These are phyloP conservation scores for Apophysomyces ossiformis DNA, from an alignment of 371 early-diverging fungal species.

Conservation along the genomic window DNA sequence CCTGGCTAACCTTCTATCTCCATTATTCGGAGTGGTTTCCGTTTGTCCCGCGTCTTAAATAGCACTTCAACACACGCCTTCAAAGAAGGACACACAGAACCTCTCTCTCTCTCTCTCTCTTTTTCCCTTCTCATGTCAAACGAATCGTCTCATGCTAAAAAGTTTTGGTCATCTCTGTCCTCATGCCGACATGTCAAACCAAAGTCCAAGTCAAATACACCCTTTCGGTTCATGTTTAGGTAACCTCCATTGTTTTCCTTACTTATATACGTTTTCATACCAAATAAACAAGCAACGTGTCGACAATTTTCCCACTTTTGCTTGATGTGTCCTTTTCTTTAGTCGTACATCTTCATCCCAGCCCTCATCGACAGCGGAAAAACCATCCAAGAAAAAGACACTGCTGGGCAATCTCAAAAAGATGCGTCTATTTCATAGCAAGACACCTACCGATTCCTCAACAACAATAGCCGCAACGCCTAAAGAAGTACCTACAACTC, in stretches of 20 bases:
- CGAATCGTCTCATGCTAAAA: background rate
- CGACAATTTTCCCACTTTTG: too few species aligned
- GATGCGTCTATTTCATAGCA: background rate
- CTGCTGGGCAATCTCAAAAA: background rate
- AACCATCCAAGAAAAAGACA: background rate
- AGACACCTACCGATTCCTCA: background rate
- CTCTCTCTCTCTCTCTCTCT: too few species aligned
- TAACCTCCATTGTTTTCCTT: background rate
- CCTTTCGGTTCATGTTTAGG: conserved; percentile 5
- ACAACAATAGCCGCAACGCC: background rate
- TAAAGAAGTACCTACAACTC: background rate
- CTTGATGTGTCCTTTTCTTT: background rate
- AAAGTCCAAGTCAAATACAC: background rate
- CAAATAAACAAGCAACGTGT: background rate
- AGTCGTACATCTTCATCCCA: conserved; percentile 1
- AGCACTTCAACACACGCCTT: background rate
- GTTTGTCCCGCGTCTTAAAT: conserved; percentile 4
- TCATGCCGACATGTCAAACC: background rate
- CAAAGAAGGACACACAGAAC: background rate
- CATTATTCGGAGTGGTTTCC: conserved; percentile 3
- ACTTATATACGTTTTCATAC: background rate
- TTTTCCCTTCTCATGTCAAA: background rate
- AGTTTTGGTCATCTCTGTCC: conserved; percentile 5
- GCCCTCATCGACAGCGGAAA: background rate
- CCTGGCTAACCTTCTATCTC: background rate